phyloP scores from a whole-genome alignment of 2,329 filamentous ascomycete genomes.

The Aspergillaceae sp. region DNA sequence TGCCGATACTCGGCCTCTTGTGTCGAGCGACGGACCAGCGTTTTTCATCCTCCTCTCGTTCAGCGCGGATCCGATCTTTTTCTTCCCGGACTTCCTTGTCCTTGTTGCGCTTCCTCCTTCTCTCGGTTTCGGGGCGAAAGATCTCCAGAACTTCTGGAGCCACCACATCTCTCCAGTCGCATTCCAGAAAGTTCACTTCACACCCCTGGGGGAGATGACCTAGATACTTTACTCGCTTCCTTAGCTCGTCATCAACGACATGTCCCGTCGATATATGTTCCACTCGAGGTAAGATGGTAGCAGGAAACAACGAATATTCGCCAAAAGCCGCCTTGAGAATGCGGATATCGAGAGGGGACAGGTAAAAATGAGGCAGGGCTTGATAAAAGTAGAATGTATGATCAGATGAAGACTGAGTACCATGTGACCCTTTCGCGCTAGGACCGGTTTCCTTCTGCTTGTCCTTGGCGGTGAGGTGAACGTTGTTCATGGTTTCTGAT shows the following conservation, averaged over 20 bases:
- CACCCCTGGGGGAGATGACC: slow-evolving; percentile 83
- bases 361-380: slow-evolving; percentile 75
- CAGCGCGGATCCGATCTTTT: slow-evolving; percentile 71
- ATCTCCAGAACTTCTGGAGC: slow-evolving; percentile 62
- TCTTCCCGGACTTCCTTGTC: slow-evolving; percentile 84
- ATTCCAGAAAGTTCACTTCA: slow-evolving; percentile 83
- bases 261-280: slow-evolving; percentile 85
- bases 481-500: slow-evolving; percentile 15
- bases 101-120: slow-evolving; percentile 63
- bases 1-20: slow-evolving; percentile 45
- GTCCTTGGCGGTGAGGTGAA: slow-evolving; percentile 13
- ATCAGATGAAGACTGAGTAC: slow-evolving; percentile 39
- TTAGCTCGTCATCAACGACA: slow-evolving; percentile 73
- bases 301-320: slow-evolving; percentile 71
- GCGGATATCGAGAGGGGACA: slow-evolving; percentile 83
- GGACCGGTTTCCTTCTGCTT: slow-evolving; percentile 16
- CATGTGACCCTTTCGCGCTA: slow-evolving; percentile 20
- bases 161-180: slow-evolving; percentile 89
- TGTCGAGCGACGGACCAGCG: slow-evolving; percentile 60
- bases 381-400: slow-evolving; percentile 76
- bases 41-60: slow-evolving; percentile 66
- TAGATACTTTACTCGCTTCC: slow-evolving; percentile 78
- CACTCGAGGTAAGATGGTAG: slow-evolving; percentile 75
- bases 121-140: slow-evolving; percentile 69
- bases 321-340: slow-evolving; percentile 87